These are phyloP conservation scores for Crucibulum laeve DNA, from an alignment of 768 basidiomycete genomes.

Conservation along the genomic window DNA sequence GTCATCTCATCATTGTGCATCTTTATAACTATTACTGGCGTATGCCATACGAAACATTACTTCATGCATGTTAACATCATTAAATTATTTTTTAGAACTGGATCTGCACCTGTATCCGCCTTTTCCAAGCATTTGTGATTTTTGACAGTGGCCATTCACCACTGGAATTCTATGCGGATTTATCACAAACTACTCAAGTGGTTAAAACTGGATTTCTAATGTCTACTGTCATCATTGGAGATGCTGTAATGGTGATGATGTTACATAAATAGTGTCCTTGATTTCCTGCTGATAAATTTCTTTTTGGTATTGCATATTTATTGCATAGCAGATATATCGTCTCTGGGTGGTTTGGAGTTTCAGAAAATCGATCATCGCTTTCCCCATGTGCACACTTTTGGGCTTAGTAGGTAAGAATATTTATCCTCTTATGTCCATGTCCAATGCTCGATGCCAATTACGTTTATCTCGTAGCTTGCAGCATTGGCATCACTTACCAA, in stretches of 20 bases:
- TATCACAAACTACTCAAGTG: background rate
- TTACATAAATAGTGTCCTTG: too few relatives aligned
- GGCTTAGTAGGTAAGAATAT: slow-evolving; percentile 1
- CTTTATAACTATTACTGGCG: slow-evolving; percentile 4
- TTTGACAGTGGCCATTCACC: background rate
- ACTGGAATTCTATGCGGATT: background rate
- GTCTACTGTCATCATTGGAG: background rate
- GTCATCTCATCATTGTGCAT: background rate
- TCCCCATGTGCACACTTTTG: slow-evolving; percentile 1
- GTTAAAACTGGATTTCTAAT: background rate
- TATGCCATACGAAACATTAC: background rate
- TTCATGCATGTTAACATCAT: background rate
- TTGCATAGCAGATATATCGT: slow-evolving; percentile 3
- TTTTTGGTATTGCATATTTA: background rate
- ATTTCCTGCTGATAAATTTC: background rate
- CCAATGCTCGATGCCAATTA: background rate
- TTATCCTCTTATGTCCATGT: background rate
- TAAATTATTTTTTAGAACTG: slow-evolving; percentile 5
- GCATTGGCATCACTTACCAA: slow-evolving; percentile 1
- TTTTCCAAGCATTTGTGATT: background rate
- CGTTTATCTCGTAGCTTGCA: background rate
- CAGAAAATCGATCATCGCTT: background rate
- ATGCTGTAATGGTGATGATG: background rate
- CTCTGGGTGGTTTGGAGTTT: slow-evolving; percentile 6
- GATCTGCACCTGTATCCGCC: slow-evolving; percentile 4